Base-by-base conservation (phyloP, 2,329 filamentous ascomycete genomes). In the Tolypocladium ovalisporum region DNA sequence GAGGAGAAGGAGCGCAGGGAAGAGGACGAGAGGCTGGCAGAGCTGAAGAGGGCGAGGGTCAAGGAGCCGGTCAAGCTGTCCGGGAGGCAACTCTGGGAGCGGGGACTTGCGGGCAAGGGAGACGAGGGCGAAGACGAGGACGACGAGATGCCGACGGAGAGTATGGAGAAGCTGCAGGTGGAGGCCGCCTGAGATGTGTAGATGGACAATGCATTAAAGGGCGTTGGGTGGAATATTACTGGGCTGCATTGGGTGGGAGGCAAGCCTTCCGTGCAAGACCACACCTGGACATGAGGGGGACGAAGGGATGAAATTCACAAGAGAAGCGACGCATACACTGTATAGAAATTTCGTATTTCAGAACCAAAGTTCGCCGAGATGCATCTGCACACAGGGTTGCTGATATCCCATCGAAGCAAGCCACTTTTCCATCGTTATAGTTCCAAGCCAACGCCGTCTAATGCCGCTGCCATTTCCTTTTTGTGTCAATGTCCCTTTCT, bases 21-120 rank as follows among this genome's bases (percentile, higher is more conserved):
- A 65, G 87, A 89, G 70, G 90, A 93, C 62, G 89, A 93, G 64
- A 83, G 89, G 62, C 78, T 85, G 37, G 90, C 92, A 54, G 92
- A 96, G 74, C 83, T 90, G 74, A 91, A 89, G 74, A 87, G 90
- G 75, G 84, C 85, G 22, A 87, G 78, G 66, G 79, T 84, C 59
- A 94, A 90, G 77, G 89, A 89, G 60, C 84, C 89, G 19, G 81
- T 86, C 42, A 86, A 79, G 67, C 72, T 92, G 63, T 86, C 88
- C 1, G 89, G 89, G 22, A 85, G 76, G 67, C 87, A 93, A 68
- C 76, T 93, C 40, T 93, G 89, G 87, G 88, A 92, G 76, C 80
- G 79, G 54, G 89, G 89, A 34, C 71, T 92, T 65, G 87, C 75
- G 54, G 79, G 83, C 53, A 89, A 86, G 74, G 79, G 72, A 60